These are phyloP conservation scores for Melocanna baccifera DNA, from an alignment of 176 grass and related monocot genomes.

Conservation along the genomic window DNA sequence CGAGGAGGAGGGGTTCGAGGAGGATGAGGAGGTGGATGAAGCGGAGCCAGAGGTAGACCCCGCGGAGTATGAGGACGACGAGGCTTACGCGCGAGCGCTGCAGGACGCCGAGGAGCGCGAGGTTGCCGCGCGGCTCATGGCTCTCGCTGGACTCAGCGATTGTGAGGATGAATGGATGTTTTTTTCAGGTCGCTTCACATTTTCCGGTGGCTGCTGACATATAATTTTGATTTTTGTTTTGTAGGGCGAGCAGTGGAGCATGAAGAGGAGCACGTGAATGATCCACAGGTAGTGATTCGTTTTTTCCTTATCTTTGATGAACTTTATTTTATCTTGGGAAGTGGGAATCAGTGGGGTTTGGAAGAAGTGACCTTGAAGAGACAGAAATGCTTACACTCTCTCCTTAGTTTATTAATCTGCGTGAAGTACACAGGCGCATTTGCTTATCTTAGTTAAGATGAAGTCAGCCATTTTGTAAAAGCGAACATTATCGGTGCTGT, in stretches of 20 bases:
- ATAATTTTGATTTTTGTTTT: conserved; percentile 11
- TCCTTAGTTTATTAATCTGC: background rate
- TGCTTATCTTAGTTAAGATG: background rate
- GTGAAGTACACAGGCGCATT: background rate
- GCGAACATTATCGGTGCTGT: background rate
- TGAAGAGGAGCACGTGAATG: conserved; percentile 61
- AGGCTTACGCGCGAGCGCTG: conserved; percentile 76
- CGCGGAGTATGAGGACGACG: conserved; percentile 72
- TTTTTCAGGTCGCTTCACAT: background rate
- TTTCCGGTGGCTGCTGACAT: conserved; percentile 11
- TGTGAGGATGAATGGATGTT: conserved; percentile 48
- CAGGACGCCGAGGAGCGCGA: conserved; percentile 90
- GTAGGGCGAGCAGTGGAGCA: conserved; percentile 77
- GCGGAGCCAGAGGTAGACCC: conserved; percentile 53
- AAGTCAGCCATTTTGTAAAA: conserved; percentile 3
- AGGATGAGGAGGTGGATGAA: conserved; percentile 64
- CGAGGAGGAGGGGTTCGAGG: conserved; percentile 67
- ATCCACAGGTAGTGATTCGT: conserved; percentile 55
- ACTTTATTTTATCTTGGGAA: background rate
- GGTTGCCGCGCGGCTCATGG: conserved; percentile 73
- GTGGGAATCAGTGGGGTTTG: background rate
- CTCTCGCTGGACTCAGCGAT: conserved; percentile 75
- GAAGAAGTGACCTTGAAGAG: background rate
- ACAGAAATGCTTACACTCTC: background rate
- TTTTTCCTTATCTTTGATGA: background rate